These are phyloP conservation scores for Parasitella parasitica DNA, from an alignment of 371 early-diverging fungal species.

Conservation along the genomic window DNA sequence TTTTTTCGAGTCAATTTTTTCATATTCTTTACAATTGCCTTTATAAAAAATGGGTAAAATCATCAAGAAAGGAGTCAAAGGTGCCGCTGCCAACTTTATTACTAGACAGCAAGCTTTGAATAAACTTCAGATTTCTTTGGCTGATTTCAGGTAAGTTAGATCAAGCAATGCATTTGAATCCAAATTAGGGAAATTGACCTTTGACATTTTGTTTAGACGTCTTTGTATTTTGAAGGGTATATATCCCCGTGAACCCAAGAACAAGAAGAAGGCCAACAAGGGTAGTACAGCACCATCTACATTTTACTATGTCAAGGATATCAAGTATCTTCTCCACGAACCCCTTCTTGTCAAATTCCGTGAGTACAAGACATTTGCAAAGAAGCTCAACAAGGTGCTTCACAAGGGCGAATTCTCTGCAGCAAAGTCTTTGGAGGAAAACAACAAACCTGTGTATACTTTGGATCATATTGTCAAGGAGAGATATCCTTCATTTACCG, in stretches of 20 bases:
- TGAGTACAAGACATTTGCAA: conserved; percentile 84
- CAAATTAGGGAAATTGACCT: not conserved
- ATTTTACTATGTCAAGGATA: conserved; percentile 94
- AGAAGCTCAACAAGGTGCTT: conserved; percentile 83
- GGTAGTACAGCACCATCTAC: conserved; percentile 89
- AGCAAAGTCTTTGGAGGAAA: conserved; percentile 72
- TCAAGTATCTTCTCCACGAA: conserved; percentile 91
- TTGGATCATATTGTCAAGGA: conserved; percentile 94
- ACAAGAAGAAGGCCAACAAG: conserved; percentile 91
- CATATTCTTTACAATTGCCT: not conserved
- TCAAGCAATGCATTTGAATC: not conserved
- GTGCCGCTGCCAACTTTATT: conserved; percentile 90
- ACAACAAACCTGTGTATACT: conserved; percentile 76
- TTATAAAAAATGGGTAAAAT: conserved; percentile 67
- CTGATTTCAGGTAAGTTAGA: conserved; percentile 81
- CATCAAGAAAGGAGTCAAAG: conserved; percentile 87
- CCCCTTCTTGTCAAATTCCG: conserved; percentile 89
- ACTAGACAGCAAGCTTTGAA: conserved; percentile 89
- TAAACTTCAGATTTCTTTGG: conserved; percentile 92
- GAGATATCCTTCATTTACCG: conserved; percentile 92
- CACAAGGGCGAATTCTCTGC: conserved; percentile 76
- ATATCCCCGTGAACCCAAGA: conserved; percentile 95
- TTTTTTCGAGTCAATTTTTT: not conserved
- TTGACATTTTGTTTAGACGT: conserved; percentile 53
- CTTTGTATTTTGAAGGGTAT: conserved; percentile 98